Evolutionary conservation across 345 rosid genomes (phyloP).

Genomic region (Nephelium lappaceum): DNA sequence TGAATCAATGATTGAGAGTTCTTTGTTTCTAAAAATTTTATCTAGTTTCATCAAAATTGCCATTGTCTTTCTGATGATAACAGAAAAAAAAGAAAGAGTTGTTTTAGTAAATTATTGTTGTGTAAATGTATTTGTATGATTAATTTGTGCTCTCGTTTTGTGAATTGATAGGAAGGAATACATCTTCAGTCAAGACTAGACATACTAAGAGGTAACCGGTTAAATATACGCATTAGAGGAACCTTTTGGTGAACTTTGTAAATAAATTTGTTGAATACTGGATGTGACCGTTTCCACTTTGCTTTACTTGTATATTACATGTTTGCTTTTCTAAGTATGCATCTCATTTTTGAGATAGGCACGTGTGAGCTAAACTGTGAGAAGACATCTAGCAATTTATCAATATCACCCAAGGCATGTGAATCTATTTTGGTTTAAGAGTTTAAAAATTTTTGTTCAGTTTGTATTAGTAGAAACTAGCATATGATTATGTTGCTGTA

Average conservation of each 20-base stretch:
- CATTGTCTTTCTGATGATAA: background rate
- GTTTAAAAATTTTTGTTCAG: background rate
- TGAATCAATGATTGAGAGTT: background rate
- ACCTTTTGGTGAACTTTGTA: background rate
- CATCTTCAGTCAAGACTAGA: conserved; percentile 69
- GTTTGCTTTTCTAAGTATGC: background rate
- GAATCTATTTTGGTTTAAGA: background rate
- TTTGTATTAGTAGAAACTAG: background rate
- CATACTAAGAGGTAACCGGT: conserved; percentile 52
- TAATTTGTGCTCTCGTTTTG: background rate
- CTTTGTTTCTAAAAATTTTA: background rate
- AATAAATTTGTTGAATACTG: background rate
- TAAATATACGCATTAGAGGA: background rate
- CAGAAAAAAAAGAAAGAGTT: background rate
- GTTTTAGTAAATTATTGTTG: background rate
- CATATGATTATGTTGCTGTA: conserved; percentile 16
- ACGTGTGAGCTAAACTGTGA: conserved; percentile 22
- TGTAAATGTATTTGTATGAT: background rate
- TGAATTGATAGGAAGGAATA: conserved; percentile 52
- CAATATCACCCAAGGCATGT: conserved; percentile 36
- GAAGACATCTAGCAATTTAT: conserved; percentile 16
- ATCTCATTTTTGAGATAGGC: conserved; percentile 32
- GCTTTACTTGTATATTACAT: background rate
- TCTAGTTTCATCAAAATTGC: background rate
- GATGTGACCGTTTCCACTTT: background rate